Evolutionary conservation across 345 rosid genomes (phyloP), one percentile per base, ranked within the genome.

Genomic region (Abelmoschus esculentus): DNA sequence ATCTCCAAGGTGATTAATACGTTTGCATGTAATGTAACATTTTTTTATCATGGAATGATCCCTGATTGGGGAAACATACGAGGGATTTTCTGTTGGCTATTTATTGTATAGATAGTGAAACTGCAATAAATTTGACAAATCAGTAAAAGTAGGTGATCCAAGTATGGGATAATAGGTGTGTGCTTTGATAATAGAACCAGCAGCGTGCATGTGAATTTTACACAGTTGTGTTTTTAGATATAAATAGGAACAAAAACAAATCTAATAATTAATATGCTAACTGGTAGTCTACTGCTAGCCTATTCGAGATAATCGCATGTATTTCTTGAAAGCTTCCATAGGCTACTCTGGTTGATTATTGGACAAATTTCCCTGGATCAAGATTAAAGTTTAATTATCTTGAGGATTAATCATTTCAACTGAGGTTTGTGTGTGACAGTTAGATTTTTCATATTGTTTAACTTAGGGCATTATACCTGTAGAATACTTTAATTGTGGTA

Each of bases 1-100:
- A 77, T 92, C 78, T 95, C 99, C 47, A 95, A 92, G 97, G 99
- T 95, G 50, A 77, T 18, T 67, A 58, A 64, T 75, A 44, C 8
- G 29, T 72, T 36, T 57, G 68, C 75, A 56, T 72, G 61, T 40
- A 32, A 10, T 50, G 72, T 14, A 28, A 34, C 47, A 63, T 31
- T 3, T 32, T 55, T 55, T 72, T 17, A 58, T 15, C 62, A 15
- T 40, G 50, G 59, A 66, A 70, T 15, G 57, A 44, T n/a, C 17
- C 12, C 28, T 67, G 28, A 29, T 50, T 67, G 42, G 28, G 46
- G 70, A 31, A 50, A 32, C 2, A 0, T n/a, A 17, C 31, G 28
- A 50, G 49, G 49, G 44, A 17, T 29, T 50, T 49, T 40, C 17
- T 50, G 17, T 67, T 29, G 19, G 58, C 56, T 66, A n/a, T 8